A percentile compares a stretch with the other conserved stretches of the same genome.
Conservation (phyloP, 2,329 filamentous ascomycete species). For the Chrysoporthe cubensis region DNA sequence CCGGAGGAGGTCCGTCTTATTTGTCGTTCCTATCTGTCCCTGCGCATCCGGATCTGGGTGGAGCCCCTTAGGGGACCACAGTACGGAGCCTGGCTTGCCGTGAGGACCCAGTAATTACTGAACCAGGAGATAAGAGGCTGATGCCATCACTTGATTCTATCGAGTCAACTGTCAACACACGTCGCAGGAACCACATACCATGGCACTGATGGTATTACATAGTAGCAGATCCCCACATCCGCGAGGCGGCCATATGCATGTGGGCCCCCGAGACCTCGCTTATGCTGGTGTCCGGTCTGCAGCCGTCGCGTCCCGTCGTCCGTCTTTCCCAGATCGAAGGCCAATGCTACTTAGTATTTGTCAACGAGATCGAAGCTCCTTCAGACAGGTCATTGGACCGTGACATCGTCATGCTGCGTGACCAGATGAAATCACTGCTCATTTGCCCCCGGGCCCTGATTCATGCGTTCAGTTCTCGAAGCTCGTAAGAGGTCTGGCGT, state of each 20-base stretch:
- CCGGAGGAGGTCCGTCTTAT: too few species aligned
- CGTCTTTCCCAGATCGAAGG: too few species aligned
- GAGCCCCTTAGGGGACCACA: neutral
- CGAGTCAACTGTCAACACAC: conserved; percentile 5
- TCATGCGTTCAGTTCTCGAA: too few species aligned
- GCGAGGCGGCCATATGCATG: neutral
- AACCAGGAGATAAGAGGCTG: conserved; percentile 5
- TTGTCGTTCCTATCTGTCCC: neutral
- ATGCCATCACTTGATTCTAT: conserved; percentile 20
- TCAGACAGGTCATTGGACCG: too few species aligned
- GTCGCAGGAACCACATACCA: neutral
- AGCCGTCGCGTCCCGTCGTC: neutral
- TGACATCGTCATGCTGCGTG: too few species aligned
- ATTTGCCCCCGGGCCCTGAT: too few species aligned
- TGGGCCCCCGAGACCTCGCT: conserved; percentile 3
- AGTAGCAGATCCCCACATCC: neutral
- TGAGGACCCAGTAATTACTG: neutral
- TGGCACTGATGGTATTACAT: too few species aligned
- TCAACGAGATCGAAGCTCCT: too few species aligned
- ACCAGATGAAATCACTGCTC: too few species aligned
- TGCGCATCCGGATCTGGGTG: neutral
- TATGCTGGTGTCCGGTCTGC: conserved; percentile 7
- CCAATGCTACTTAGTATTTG: too few species aligned
- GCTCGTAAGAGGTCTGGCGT: too few species aligned
- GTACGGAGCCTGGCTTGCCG: neutral